phyloP scores from a whole-genome alignment of 805 yeast genomes.

The Nematodospora valgi region DNA sequence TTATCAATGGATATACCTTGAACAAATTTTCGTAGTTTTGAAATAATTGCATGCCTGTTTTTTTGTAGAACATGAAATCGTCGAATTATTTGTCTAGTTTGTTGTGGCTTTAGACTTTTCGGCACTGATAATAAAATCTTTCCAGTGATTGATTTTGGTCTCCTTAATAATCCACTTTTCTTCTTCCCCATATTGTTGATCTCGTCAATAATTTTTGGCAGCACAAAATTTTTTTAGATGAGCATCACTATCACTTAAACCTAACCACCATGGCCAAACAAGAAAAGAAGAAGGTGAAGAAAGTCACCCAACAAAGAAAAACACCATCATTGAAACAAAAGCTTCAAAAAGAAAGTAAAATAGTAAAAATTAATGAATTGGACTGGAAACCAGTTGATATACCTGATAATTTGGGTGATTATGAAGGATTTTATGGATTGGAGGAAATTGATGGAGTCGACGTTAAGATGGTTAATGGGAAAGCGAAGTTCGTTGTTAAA shows the following conservation, averaged over 20 bases:
- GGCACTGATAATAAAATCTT: slow-evolving; percentile 26
- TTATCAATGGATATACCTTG: slow-evolving; percentile 16
- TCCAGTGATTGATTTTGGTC: slow-evolving; percentile 32
- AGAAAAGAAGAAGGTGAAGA: slow-evolving; percentile 1
- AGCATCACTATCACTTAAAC: slow-evolving; percentile 3
- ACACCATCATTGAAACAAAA: slow-evolving; percentile 29
- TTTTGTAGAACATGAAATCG: slow-evolving; percentile 71
- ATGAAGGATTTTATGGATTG: slow-evolving; percentile 86
- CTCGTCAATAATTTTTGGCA: slow-evolving; percentile 3
- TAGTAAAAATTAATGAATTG: slow-evolving; percentile 49
- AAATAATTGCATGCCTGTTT: slow-evolving; percentile 42
- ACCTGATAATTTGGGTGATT: slow-evolving; percentile 81
- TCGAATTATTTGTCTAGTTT: slow-evolving; percentile 73
- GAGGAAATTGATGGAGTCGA: slow-evolving; percentile 95
- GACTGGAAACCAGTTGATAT: slow-evolving; percentile 81
- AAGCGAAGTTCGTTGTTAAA: slow-evolving; percentile 48
- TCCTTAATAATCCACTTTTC: slow-evolving; percentile 24
- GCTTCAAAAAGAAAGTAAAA: slow-evolving; percentile 27
- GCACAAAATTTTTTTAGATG: slow-evolving; percentile 8
- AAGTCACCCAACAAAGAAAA: slow-evolving; percentile 7
- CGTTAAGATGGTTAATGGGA: slow-evolving; percentile 70
- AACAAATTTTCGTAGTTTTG: slow-evolving; percentile 25
- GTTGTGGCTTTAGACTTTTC: slow-evolving; percentile 56
- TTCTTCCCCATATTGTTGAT: slow-evolving; percentile 12
- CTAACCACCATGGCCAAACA: slow-evolving; percentile 3